Evolutionary conservation across 768 basidiomycete species (phyloP).

Genomic region (Dioszegia hungarica): DNA sequence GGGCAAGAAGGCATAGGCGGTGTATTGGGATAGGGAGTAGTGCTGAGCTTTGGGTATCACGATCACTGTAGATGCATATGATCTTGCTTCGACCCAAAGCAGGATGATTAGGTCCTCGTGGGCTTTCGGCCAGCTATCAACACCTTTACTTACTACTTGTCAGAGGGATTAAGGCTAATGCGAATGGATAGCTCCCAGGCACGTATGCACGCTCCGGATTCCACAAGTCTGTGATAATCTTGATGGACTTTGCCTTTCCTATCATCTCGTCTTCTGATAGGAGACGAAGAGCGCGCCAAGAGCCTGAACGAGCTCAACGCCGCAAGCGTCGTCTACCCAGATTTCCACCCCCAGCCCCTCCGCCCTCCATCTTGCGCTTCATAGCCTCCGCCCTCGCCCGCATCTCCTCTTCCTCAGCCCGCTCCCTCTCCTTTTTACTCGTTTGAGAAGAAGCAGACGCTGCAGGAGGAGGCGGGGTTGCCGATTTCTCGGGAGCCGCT

Average conservation of each 20-base stretch:
- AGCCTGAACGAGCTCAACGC: constrained; percentile 3
- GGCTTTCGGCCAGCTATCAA: no score
- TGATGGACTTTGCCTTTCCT: no score
- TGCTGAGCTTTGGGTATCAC: background rate
- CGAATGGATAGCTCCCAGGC: no score
- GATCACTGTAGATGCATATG: background rate
- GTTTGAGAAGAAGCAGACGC: constrained; percentile 12
- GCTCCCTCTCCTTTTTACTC: constrained; percentile 19
- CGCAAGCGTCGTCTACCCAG: constrained; percentile 22
- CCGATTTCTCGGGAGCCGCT: background rate
- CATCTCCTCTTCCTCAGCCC: constrained; percentile 28
- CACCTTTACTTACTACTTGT: no score
- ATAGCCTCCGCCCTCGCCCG: constrained; percentile 23
- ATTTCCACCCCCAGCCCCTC: constrained; percentile 23
- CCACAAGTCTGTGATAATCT: no score
- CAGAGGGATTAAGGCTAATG: no score
- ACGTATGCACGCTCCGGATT: no score
- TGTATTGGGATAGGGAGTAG: background rate
- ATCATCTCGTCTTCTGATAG: no score
- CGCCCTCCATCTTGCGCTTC: constrained; percentile 33
- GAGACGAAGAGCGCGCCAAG: no score
- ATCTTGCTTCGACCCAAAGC: no score
- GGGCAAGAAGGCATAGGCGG: constrained; percentile 12
- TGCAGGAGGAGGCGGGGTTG: background rate
- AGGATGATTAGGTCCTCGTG: no score